These are phyloP conservation scores for Selaginella moellendorffii DNA, from an alignment of 75 land plant species.

Conservation along the genomic window DNA sequence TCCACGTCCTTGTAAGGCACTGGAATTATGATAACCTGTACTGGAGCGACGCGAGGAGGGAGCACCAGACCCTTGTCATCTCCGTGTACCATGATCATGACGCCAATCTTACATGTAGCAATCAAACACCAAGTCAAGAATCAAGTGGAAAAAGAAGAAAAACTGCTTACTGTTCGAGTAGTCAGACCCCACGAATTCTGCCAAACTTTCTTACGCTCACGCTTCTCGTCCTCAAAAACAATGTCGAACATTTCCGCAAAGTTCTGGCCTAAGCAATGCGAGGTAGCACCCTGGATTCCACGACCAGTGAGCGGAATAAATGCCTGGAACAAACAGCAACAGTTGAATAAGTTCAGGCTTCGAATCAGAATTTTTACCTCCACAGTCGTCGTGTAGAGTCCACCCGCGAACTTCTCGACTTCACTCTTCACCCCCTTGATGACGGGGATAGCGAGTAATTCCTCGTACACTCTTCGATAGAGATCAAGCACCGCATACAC, in stretches of 20 bases:
- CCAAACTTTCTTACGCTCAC: conserved; percentile 88
- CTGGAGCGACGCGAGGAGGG: conserved; percentile 84
- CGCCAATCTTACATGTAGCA: conserved; percentile 79
- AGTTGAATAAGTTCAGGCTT: background rate
- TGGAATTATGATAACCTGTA: conserved; percentile 77
- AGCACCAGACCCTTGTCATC: conserved; percentile 95
- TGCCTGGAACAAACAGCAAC: no score
- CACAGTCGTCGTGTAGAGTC: conserved; percentile 92
- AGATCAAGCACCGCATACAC: conserved; percentile 75
- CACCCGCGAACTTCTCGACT: conserved; percentile 98
- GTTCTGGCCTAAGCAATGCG: conserved; percentile 99
- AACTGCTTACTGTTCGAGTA: conserved; percentile 73
- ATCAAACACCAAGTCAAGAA: background rate
- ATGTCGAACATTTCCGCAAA: conserved; percentile 99
- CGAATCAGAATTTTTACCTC: conserved; percentile 54
- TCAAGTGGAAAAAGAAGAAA: no score
- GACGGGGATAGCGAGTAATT: conserved; percentile 83
- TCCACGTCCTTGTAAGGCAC: conserved; percentile 81
- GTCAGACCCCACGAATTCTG: conserved; percentile 99
- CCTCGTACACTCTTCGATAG: conserved; percentile 90
- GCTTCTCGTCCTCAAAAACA: conserved; percentile 79
- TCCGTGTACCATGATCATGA: conserved; percentile 99
- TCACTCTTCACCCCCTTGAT: conserved; percentile 92
- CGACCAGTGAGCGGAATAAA: conserved; percentile 95
- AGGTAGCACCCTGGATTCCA: conserved; percentile 97